A percentile compares a stretch with the other conserved stretches of the same genome.
Conservation (phyloP, 768 basidiomycete genomes). For the Rhodotorula taiwanensis region DNA sequence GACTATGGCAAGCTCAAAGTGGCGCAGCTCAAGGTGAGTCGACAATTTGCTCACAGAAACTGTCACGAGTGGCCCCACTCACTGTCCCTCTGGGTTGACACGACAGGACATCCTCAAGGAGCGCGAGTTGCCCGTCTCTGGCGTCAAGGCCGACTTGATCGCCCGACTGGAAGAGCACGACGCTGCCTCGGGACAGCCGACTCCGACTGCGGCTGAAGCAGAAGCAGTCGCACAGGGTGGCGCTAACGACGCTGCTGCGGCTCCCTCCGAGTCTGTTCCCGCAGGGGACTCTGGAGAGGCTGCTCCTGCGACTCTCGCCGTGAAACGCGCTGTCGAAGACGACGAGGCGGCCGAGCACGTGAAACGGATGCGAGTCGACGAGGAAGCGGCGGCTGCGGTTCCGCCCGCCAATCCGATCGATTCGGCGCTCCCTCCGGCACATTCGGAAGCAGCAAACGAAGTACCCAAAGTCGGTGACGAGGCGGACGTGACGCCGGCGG, state of each 20-base stretch:
- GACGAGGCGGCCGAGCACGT: background rate
- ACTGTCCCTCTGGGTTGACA: background rate
- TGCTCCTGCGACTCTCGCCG: background rate
- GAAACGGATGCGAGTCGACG: background rate
- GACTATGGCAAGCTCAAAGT: slow-evolving; percentile 21
- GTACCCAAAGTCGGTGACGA: background rate
- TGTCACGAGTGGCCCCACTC: background rate
- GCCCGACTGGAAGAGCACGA: slow-evolving; percentile 11
- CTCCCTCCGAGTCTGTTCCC: too few species aligned
- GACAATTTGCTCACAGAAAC: background rate
- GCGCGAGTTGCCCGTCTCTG: slow-evolving; percentile 8
- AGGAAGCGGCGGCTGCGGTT: background rate
- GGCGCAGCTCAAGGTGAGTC: slow-evolving; percentile 27
- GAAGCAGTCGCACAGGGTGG: too few species aligned
- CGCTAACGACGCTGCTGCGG: too few species aligned
- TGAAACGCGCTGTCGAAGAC: background rate
- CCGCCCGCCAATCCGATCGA: background rate
- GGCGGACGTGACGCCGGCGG: background rate
- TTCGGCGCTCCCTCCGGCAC: background rate
- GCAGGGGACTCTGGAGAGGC: too few species aligned
- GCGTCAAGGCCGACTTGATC: slow-evolving; percentile 32
- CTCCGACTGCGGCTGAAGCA: background rate
- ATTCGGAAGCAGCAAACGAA: background rate
- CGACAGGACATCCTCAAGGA: slow-evolving; percentile 24
- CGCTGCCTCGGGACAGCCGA: background rate